Percentiles rank a stretch among this genome's conserved stretches.
Evolutionary conservation across 208 protist genomes (phyloP).

Genomic region (Leishmania tropica): DNA sequence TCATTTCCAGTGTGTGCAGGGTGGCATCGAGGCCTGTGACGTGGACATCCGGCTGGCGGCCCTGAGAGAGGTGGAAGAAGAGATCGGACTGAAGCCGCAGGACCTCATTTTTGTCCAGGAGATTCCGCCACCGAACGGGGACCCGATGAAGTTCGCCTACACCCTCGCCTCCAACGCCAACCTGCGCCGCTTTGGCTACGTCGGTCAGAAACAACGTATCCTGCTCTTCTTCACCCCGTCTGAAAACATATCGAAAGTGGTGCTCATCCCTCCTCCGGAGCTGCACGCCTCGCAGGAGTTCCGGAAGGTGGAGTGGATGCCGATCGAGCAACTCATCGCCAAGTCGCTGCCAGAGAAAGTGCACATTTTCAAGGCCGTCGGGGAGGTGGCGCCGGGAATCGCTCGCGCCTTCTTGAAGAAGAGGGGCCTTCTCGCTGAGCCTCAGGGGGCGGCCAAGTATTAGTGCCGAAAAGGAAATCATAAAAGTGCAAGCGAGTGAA

Average conservation of each 20-base stretch:
- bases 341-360: constrained; percentile 47
- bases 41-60: constrained; percentile 55
- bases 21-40: constrained; percentile 71
- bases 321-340: constrained; percentile 33
- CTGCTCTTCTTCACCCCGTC: constrained; percentile 69
- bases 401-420: constrained; percentile 41
- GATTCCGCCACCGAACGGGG: constrained; percentile 59
- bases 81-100: constrained; percentile 59
- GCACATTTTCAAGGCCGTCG: constrained; percentile 66
- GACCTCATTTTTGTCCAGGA: constrained; percentile 71
- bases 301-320: constrained; percentile 51
- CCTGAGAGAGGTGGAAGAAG: constrained; percentile 73
- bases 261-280: constrained; percentile 57
- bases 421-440: background rate
- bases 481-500: background rate
- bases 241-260: constrained; percentile 49
- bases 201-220: constrained; percentile 80
- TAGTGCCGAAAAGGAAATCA: background rate
- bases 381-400: constrained; percentile 39
- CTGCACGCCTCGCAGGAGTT: constrained; percentile 61
- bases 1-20: constrained; percentile 75
- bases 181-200: constrained; percentile 63
- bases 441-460: constrained; percentile 16
- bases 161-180: constrained; percentile 49
- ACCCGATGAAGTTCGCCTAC: constrained; percentile 74